Conservation (phyloP, 1,284 basidiomycete genomes). For the Porodaedalea pini region DNA sequence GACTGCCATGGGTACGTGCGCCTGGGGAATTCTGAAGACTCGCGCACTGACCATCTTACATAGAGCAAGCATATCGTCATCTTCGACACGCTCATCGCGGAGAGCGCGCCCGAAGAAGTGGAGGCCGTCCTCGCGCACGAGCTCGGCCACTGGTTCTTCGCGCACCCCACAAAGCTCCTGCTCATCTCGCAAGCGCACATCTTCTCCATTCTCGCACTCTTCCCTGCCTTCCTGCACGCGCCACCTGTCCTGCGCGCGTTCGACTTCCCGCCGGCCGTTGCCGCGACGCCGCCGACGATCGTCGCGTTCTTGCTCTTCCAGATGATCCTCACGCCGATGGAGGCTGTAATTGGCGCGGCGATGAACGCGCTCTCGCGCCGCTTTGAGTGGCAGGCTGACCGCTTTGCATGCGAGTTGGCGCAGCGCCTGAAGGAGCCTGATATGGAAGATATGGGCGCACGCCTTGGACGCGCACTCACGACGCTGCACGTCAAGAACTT, state of each 20-base stretch:
- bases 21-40: neutral
- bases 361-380: conserved; percentile 79
- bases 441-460: conserved; percentile 72
- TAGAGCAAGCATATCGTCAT: conserved; percentile 92
- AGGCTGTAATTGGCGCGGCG: conserved; percentile 70
- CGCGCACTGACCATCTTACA: neutral
- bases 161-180: conserved; percentile 88
- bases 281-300: conserved; percentile 74
- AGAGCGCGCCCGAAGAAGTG: conserved; percentile 83
- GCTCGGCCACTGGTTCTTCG: conserved; percentile 91
- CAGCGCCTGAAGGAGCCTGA: conserved; percentile 35
- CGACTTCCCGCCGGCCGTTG: conserved; percentile 71
- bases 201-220: conserved; percentile 80
- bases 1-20: conserved; percentile 77
- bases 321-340: conserved; percentile 82
- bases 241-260: conserved; percentile 82
- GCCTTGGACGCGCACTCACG: conserved; percentile 76
- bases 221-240: conserved; percentile 90
- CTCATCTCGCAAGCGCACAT: conserved; percentile 83
- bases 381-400: conserved; percentile 90
- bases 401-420: conserved; percentile 68
- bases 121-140: conserved; percentile 90
- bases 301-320: conserved; percentile 89
- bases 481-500: conserved; percentile 86
- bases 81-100: conserved; percentile 93